Conservation (phyloP, 78 protist genomes). For the Guillardia theta region DNA sequence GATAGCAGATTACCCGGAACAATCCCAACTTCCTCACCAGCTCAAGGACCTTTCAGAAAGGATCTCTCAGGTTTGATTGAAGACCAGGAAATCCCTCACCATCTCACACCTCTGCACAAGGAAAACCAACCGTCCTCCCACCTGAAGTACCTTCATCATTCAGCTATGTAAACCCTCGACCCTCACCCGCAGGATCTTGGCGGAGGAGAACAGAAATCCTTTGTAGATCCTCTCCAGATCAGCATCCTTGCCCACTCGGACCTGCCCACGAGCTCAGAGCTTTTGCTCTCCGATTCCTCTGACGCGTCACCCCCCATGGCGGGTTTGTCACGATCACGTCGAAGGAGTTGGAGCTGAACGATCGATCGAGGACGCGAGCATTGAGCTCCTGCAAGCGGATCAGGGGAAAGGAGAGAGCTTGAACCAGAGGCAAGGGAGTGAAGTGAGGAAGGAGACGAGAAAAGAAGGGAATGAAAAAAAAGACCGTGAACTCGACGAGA, state of each 20-base stretch:
- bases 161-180: not conserved
- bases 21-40: no score
- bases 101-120: not conserved
- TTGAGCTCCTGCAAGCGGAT: not conserved
- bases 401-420: no score
- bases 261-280: no score
- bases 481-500: not conserved
- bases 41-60: no score
- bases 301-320: constrained; percentile 9
- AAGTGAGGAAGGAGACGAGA: no score
- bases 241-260: not conserved
- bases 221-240: not conserved
- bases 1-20: no score
- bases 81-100: no score
- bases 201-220: not conserved
- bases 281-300: no score
- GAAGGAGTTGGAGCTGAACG: not conserved
- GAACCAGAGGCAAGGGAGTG: no score
- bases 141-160: not conserved
- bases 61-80: no score
- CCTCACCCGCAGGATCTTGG: not conserved
- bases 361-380: not conserved
- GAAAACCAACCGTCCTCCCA: not conserved
- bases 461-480: no score
- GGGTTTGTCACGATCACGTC: constrained; percentile 23